Conservation (phyloP, 2,329 filamentous ascomycete species). For the Amauroascus verrucosus region DNA sequence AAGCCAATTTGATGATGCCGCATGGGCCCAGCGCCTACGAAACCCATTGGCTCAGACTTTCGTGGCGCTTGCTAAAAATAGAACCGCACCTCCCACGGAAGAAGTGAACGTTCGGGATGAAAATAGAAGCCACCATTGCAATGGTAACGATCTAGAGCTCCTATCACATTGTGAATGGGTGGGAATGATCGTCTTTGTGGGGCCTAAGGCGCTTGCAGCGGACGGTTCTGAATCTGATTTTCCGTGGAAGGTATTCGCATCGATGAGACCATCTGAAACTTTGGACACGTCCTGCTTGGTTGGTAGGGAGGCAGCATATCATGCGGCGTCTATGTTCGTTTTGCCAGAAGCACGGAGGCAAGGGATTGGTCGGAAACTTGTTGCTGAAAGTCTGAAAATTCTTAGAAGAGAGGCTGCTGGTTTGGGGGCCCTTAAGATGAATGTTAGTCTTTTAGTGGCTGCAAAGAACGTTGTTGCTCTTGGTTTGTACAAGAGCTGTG, state of each 20-base stretch:
- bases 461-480: conserved; percentile 15
- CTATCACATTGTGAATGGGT: conserved; percentile 22
- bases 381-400: conserved; percentile 15
- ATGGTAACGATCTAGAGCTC: conserved; percentile 1
- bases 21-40: conserved; percentile 24
- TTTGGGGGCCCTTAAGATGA: conserved; percentile 13
- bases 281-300: conserved; percentile 9
- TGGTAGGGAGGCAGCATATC: conserved; percentile 17
- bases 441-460: conserved; percentile 18
- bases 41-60: conserved; percentile 23
- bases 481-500: conserved; percentile 20
- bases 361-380: conserved; percentile 19
- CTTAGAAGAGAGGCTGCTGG: conserved; percentile 13
- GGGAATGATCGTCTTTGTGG: conserved; percentile 24
- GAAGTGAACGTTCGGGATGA: too few relatives aligned
- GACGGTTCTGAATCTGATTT: conserved; percentile 7
- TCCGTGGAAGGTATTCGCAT: conserved; percentile 12
- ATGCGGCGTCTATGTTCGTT: conserved; percentile 24
- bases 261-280: not conserved
- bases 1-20: conserved; percentile 18
- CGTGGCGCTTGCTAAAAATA: conserved; percentile 17
- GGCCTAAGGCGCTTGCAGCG: conserved; percentile 16
- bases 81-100: conserved; percentile 1
- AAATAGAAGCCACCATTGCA: not conserved
- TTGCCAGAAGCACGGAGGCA: conserved; percentile 18